Base-by-base conservation (phyloP, 2,329 filamentous ascomycete species). In the Elsinoe perseae region DNA sequence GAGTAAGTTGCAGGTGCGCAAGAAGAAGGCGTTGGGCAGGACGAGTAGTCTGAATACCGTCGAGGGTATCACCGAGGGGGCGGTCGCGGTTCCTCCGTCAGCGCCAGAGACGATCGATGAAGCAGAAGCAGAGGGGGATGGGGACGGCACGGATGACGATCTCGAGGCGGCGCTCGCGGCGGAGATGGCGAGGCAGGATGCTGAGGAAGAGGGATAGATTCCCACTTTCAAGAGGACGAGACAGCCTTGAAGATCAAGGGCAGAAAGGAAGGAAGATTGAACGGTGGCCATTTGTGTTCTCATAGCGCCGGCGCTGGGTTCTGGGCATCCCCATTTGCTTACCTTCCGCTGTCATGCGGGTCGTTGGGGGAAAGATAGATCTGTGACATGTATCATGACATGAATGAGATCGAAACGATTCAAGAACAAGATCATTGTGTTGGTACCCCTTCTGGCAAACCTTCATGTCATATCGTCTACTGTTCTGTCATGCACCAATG, bases 121-220 rank as follows among this genome's bases (percentile, higher is more conserved):
- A n/a, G 71, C 73, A 27, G n/a, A n/a, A n/a, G 75, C 74, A 52
- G 64, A 68, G 40, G 61, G 66, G 59, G 56, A 63, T 12, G 68
- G 69, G 12, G 68, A 70, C 6, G 68, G 59, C 44, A 62, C 60
- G 12, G 71, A 66, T 27, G 78, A 64, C 25, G 79, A 84, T 62
- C 69, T 85, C 50, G 84, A 84, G 67, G 79, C 80, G n/a, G 73
- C 73, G 56, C 61, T 77, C 58, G 72, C 72, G 59, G 74, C 71
- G 2, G 76, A 74, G 60, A 66, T 76, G 63, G 70, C 62, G 48
- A 61, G 62, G 52, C 58, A 64, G 50, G 63, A 58, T 12, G 63
- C 71, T 20, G 70, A 71, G 14, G 70, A 71, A 50, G 68, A 67
- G 4, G 69, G 65, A 6, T 42, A 21, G 70, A 71, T n/a, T n/a